Percentiles rank a stretch among this genome's conserved stretches.
Evolutionary conservation across 2,329 filamentous ascomycete genomes (phyloP).

Genomic region (Lachnellula cervina): DNA sequence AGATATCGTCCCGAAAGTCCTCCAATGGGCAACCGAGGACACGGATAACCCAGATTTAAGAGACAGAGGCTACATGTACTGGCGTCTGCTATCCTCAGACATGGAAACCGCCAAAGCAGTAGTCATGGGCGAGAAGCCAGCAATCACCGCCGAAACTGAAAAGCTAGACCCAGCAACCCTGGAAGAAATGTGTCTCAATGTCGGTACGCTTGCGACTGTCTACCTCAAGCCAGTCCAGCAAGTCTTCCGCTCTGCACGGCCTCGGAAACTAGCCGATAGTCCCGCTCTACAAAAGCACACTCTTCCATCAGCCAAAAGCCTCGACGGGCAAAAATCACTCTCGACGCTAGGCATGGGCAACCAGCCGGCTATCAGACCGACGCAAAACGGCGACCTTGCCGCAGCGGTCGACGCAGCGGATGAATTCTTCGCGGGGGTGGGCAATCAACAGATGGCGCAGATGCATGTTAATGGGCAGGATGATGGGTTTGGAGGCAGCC

Average conservation of each 20-base stretch:
- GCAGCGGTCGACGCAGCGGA: conserved; percentile 81
- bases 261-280: conserved; percentile 72
- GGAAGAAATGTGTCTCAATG: conserved; percentile 95
- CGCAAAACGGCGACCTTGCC: conserved; percentile 47
- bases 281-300: conserved; percentile 77
- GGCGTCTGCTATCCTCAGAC: conserved; percentile 90
- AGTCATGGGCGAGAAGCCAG: conserved; percentile 95
- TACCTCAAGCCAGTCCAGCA: conserved; percentile 98
- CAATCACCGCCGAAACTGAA: conserved; percentile 94
- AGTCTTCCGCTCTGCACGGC: conserved; percentile 85
- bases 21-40: conserved; percentile 98
- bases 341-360: conserved; percentile 50
- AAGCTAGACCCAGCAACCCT: conserved; percentile 85
- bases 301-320: conserved; percentile 47
- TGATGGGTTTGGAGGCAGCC: conserved; percentile 57
- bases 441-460: conserved; percentile 66
- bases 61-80: conserved; percentile 98
- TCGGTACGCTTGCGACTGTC: conserved; percentile 92
- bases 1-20: conserved; percentile 84
- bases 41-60: conserved; percentile 98
- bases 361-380: conserved; percentile 28
- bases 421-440: conserved; percentile 80
- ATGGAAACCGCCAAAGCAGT: conserved; percentile 79
- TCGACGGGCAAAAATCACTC: conserved; percentile 56
- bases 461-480: conserved; percentile 60